Evolutionary conservation across 768 basidiomycete genomes (phyloP).

Genomic region (Suillus lakei): DNA sequence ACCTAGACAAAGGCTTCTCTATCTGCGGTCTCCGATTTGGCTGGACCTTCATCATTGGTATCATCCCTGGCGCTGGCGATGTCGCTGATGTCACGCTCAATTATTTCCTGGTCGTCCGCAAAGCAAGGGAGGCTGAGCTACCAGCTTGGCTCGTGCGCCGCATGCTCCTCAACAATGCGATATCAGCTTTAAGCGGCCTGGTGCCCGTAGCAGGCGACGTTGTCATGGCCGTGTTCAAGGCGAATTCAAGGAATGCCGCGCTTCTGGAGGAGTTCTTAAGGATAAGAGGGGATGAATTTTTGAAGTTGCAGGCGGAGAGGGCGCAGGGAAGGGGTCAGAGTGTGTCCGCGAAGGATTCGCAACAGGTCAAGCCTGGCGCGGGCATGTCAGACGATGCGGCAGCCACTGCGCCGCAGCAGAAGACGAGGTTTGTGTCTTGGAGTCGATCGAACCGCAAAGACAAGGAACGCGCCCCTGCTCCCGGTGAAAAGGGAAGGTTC

Average conservation of each 20-base stretch:
- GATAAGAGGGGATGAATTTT: constrained; percentile 73
- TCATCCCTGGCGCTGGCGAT: constrained; percentile 75
- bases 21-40: constrained; percentile 85
- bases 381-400: constrained; percentile 44
- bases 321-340: constrained; percentile 28
- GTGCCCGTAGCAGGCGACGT: constrained; percentile 81
- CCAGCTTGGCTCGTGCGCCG: constrained; percentile 66
- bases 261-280: constrained; percentile 86
- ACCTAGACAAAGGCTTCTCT: constrained; percentile 86
- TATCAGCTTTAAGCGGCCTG: constrained; percentile 68
- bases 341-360: constrained; percentile 38
- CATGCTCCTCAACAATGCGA: constrained; percentile 79
- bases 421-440: constrained; percentile 15
- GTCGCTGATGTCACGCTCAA: constrained; percentile 65
- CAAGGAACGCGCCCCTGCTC: constrained; percentile 26
- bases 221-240: constrained; percentile 76
- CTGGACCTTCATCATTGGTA: constrained; percentile 82
- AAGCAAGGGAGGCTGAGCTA: constrained; percentile 74
- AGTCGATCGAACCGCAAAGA: constrained; percentile 19
- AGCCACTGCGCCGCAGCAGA: constrained; percentile 32
- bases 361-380: constrained; percentile 59
- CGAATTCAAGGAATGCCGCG: constrained; percentile 88
- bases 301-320: constrained; percentile 51
- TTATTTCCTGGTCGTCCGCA: constrained; percentile 77
- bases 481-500: constrained; percentile 40